A percentile compares a stretch with the other conserved stretches of the same genome.
Evolutionary conservation across 257 asterid genomes (phyloP).

Genomic region (Salvia rosmarinus): DNA sequence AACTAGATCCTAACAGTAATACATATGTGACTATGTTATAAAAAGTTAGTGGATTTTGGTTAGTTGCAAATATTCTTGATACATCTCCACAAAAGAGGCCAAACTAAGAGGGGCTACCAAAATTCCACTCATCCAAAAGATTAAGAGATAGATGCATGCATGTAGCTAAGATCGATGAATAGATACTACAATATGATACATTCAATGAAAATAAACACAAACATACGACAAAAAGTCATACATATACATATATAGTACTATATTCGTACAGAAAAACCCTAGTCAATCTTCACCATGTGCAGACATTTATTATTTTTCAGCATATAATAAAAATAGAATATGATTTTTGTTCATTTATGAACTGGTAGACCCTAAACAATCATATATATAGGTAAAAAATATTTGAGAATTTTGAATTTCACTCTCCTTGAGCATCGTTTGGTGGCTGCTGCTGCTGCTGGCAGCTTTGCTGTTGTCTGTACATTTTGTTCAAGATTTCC

Average conservation of each 20-base stretch:
- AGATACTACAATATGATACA: neutral
- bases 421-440: constrained; percentile 43
- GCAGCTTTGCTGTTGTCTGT: constrained; percentile 49
- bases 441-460: constrained; percentile 42
- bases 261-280: neutral
- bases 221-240: neutral
- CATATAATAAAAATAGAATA: neutral
- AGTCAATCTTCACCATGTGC: neutral
- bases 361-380: constrained; percentile 4
- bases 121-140: neutral
- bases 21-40: too few species aligned
- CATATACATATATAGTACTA: neutral
- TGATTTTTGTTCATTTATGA: neutral
- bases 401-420: neutral
- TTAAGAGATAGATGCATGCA: neutral
- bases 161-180: neutral
- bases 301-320: constrained; percentile 8
- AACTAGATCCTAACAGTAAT: too few species aligned
- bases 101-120: neutral
- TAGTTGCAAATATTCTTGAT: neutral
- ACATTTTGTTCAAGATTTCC: constrained; percentile 70
- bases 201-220: neutral
- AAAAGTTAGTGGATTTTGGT: neutral
- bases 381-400: neutral
- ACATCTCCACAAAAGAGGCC: neutral